Evolutionary conservation across 208 protist genomes (phyloP).

Genomic region (Porcisia hertigi): DNA sequence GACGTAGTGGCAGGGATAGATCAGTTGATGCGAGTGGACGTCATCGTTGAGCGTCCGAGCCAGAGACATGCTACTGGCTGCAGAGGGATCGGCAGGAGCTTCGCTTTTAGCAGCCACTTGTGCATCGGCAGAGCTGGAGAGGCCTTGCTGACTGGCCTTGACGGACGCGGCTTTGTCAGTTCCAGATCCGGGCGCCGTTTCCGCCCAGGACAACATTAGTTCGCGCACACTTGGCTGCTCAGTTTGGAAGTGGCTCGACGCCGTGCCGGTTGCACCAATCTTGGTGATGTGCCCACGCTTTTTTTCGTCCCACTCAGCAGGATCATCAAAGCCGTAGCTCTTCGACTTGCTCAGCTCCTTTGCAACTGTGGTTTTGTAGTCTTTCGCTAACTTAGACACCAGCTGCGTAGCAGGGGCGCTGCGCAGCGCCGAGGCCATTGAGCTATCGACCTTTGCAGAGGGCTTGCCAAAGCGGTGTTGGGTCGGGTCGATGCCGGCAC

Average conservation of each 20-base stretch:
- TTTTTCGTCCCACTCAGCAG: constrained; percentile 46
- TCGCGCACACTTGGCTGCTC: constrained; percentile 49
- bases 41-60: constrained; percentile 54
- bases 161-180: neutral
- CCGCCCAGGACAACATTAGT: constrained; percentile 65
- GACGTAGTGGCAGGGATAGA: constrained; percentile 87
- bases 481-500: constrained; percentile 67
- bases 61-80: neutral
- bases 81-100: neutral
- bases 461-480: constrained; percentile 68
- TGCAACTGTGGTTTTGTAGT: constrained; percentile 50
- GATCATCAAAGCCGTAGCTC: constrained; percentile 66
- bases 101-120: neutral
- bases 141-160: neutral
- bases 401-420: constrained; percentile 34
- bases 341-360: constrained; percentile 61
- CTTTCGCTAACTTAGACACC: constrained; percentile 63
- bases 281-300: constrained; percentile 22
- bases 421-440: constrained; percentile 9
- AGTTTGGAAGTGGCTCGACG: constrained; percentile 32
- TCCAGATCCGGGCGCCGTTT: constrained; percentile 1
- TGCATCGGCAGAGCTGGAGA: constrained; percentile 2
- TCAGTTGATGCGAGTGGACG: constrained; percentile 64
- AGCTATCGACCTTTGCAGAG: constrained; percentile 18
- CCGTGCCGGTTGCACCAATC: constrained; percentile 29